Evolutionary conservation across 2,329 filamentous ascomycete genomes (phyloP).

Genomic region (Blastomyces gilchristii): DNA sequence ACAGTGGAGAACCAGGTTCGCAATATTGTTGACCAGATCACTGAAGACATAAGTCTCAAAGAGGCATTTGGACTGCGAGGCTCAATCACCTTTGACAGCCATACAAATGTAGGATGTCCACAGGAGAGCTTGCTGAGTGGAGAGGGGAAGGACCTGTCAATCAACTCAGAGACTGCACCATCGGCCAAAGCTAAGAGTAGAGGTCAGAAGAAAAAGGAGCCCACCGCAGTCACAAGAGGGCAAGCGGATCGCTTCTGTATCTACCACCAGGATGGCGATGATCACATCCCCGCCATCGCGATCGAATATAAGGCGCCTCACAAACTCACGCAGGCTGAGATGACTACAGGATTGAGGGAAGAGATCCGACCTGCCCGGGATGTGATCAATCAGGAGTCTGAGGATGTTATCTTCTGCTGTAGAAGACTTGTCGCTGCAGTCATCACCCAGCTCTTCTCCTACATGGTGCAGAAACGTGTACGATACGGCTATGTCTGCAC

Average conservation of each 20-base stretch:
- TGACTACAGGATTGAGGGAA: slow-evolving; percentile 19
- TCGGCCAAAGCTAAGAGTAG: slow-evolving; percentile 9
- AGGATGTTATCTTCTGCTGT: slow-evolving; percentile 21
- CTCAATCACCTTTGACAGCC: slow-evolving; percentile 30
- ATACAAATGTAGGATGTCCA: slow-evolving; percentile 25
- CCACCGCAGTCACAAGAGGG: slow-evolving; percentile 3
- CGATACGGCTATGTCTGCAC: slow-evolving; percentile 23
- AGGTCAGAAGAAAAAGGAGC: slow-evolving; percentile 2
- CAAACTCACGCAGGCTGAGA: slow-evolving; percentile 19
- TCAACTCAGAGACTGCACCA: slow-evolving; percentile 11
- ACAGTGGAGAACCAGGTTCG: slow-evolving; percentile 30
- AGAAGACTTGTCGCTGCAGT: slow-evolving; percentile 20
- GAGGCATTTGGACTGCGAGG: slow-evolving; percentile 24
- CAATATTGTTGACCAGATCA: slow-evolving; percentile 24
- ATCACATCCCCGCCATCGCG: slow-evolving; percentile 16
- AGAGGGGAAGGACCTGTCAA: slow-evolving; percentile 12
- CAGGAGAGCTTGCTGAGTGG: slow-evolving; percentile 12
- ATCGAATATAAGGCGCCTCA: slow-evolving; percentile 23
- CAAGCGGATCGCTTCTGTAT: slow-evolving; percentile 11
- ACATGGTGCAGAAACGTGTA: slow-evolving; percentile 21
- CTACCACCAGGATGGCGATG: slow-evolving; percentile 14
- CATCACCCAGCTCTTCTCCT: slow-evolving; percentile 23
- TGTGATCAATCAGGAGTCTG: slow-evolving; percentile 20
- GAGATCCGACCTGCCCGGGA: slow-evolving; percentile 19
- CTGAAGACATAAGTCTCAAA: slow-evolving; percentile 22